phyloP scores from a whole-genome alignment of 495 filamentous ascomycete species.

The Neurospora sp. region DNA sequence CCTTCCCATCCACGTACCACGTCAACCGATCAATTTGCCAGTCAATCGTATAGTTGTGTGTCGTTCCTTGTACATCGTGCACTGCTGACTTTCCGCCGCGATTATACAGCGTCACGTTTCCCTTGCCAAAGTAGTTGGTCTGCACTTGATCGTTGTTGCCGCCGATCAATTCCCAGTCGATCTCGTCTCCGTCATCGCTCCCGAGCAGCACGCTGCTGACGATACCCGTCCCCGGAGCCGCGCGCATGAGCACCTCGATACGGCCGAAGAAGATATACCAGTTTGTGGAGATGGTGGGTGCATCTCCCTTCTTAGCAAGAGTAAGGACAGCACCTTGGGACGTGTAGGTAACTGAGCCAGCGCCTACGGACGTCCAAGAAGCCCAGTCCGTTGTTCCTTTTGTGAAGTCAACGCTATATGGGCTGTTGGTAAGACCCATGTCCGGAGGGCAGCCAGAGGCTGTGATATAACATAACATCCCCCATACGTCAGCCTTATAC shows the following conservation, averaged over 20 bases:
- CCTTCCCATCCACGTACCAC: conserved; percentile 64
- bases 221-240: conserved; percentile 55
- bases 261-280: conserved; percentile 76
- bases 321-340: conserved; percentile 61
- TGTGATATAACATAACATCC: neutral
- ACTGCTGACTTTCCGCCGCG: conserved; percentile 56
- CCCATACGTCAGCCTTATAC: neutral
- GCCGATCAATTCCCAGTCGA: conserved; percentile 79
- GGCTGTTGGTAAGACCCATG: conserved; percentile 1
- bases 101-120: conserved; percentile 60
- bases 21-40: conserved; percentile 65
- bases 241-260: conserved; percentile 52
- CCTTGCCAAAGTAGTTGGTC: conserved; percentile 91
- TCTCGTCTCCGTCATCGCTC: conserved; percentile 84
- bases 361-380: conserved; percentile 53
- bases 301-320: conserved; percentile 59
- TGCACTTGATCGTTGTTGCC: conserved; percentile 56
- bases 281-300: conserved; percentile 56
- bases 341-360: conserved; percentile 45
- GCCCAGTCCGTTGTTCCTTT: conserved; percentile 42
- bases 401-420: conserved; percentile 50
- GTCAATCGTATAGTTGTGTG: conserved; percentile 74
- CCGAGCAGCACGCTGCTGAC: conserved; percentile 75
- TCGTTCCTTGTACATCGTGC: conserved; percentile 47
- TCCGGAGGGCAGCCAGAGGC: conserved; percentile 8